Percentiles rank a stretch among this genome's conserved stretches.
These are phyloP conservation scores for Scheffersomyces ergatensis DNA, from an alignment of 805 yeast species.

Conservation along the genomic window DNA sequence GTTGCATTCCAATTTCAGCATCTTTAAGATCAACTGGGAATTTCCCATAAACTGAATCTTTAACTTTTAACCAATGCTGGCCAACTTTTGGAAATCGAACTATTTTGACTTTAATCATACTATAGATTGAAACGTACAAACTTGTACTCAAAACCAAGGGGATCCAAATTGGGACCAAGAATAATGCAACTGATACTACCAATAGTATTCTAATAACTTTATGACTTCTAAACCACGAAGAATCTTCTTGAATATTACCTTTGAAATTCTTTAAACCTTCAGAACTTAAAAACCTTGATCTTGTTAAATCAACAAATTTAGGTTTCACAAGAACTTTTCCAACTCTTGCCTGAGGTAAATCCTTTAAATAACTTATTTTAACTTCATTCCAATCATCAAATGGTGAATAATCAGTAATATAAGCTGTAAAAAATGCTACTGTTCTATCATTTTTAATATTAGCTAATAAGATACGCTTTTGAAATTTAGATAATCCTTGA, in stretches of 20 bases:
- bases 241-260: constrained; percentile 35
- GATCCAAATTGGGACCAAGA: constrained; percentile 49
- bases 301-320: constrained; percentile 49
- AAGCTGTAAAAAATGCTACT: constrained; percentile 84
- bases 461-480: constrained; percentile 60
- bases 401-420: constrained; percentile 70
- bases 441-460: constrained; percentile 81
- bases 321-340: constrained; percentile 41
- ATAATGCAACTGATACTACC: constrained; percentile 19
- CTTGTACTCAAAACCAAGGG: constrained; percentile 41
- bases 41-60: constrained; percentile 28
- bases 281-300: constrained; percentile 16
- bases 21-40: constrained; percentile 28
- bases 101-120: constrained; percentile 35
- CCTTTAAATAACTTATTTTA: constrained; percentile 47
- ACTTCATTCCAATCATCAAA: constrained; percentile 56
- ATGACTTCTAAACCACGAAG: constrained; percentile 32
- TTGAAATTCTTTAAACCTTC: constrained; percentile 3
- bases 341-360: constrained; percentile 40
- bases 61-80: constrained; percentile 33
- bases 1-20: constrained; percentile 27
- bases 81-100: constrained; percentile 19
- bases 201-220: constrained; percentile 20
- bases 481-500: constrained; percentile 56
- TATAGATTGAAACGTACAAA: constrained; percentile 35